Base-by-base conservation (phyloP, 1,284 basidiomycete genomes). In the Termitomyces sp. region DNA sequence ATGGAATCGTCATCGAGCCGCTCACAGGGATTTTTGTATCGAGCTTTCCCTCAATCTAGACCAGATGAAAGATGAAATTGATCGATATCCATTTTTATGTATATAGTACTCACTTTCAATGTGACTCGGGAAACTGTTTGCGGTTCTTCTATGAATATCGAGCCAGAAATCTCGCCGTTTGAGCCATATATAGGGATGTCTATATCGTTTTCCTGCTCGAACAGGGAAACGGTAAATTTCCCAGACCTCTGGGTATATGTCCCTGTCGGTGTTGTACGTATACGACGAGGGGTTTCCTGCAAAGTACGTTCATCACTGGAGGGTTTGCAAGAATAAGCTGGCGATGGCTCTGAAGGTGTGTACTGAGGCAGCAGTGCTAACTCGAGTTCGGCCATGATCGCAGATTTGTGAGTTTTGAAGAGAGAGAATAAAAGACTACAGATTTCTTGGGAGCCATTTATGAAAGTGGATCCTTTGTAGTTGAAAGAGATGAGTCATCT, bases 11-110 rank as follows among this genome's bases (percentile, higher is more conserved):
- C 13, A 64, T 64, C 0, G 72, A 64, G 18, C 69, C 71, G 11
- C 69, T 67, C 53, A 77, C 76, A 6, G 72, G 67, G 10, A 69
- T 64, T 5, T 66, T 70, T 9, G 76, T 58, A 33, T 73, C 70
- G 46, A 84, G 63, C 56, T 70, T 75, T 18, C 79, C 80, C 52
- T 77, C 70, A 9, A 85, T 57, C 83, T 85, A 50, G 24, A 26
- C 41, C 9, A 24, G 28, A 18, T 28, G 31, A 28, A 31, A 38
- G 24, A 48, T 44, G 38, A 37, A 44, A 40, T 18, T 16, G 8
- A 44, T 50, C 11, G 30, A 50, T 31, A n/a, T 41, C 33, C 47
- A 40, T 48, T 30, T 52, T 40, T 39, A 9, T 26, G 18, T 24
- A 3, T 51, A 70, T 7, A 3, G n/a, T 51, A 70, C 70, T 44